A percentile compares a stretch with the other conserved stretches of the same genome.
phyloP scores from a whole-genome alignment of 805 yeast species.

The Pichia heedii region DNA sequence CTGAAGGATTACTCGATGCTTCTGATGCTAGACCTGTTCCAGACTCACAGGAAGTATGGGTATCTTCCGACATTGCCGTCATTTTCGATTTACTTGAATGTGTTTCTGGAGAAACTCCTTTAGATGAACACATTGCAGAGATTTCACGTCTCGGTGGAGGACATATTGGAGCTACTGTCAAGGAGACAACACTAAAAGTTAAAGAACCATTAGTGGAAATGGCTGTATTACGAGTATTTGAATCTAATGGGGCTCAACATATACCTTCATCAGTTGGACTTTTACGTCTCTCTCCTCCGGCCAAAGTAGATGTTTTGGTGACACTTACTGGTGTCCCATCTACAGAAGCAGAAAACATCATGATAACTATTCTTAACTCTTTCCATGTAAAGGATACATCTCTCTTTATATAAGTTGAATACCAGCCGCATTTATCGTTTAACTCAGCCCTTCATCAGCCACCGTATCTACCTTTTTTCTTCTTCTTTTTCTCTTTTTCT shows the following conservation, averaged over 20 bases:
- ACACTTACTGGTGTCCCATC: not conserved
- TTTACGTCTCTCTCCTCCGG: conserved; percentile 1
- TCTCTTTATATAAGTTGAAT: not conserved
- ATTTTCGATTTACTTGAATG: conserved; percentile 58
- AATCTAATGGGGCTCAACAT: conserved; percentile 42
- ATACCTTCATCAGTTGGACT: not conserved
- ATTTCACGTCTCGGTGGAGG: conserved; percentile 32
- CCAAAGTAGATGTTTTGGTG: conserved; percentile 1
- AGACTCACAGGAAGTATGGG: conserved; percentile 88
- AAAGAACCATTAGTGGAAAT: not conserved
- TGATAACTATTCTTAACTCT: not conserved
- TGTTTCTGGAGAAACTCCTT: conserved; percentile 30
- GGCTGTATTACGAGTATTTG: conserved; percentile 28
- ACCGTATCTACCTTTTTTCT: not conserved
- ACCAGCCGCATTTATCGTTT: no score
- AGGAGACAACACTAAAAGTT: not conserved
- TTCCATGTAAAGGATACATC: not conserved
- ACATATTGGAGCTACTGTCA: not conserved
- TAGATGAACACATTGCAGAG: conserved; percentile 50
- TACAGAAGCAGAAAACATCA: no score
- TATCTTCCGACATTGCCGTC: conserved; percentile 42
- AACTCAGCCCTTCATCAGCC: no score
- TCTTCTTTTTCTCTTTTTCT: not conserved
- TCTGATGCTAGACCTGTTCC: conserved; percentile 76
- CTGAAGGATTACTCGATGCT: conserved; percentile 62